Conservation (phyloP, 176 grass and related monocot genomes). For the Triticum turgidum region DNA sequence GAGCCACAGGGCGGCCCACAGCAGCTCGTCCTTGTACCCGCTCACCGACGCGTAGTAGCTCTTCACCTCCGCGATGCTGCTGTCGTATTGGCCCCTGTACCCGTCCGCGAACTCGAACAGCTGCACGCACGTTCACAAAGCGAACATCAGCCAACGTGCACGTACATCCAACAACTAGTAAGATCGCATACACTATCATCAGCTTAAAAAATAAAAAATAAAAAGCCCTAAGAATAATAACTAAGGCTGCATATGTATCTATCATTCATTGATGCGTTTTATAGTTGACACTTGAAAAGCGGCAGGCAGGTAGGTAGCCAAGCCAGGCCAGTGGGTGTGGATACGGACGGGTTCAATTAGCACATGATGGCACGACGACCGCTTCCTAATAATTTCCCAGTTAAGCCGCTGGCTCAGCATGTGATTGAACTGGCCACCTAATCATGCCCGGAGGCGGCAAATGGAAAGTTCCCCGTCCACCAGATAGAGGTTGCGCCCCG, state of each 20-base stretch:
- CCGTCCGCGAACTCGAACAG: slow-evolving; percentile 83
- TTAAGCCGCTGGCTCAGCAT: slow-evolving; percentile 10
- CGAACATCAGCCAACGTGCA: slow-evolving; percentile 6
- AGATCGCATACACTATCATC: neutral
- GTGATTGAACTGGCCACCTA: slow-evolving; percentile 54
- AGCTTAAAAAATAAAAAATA: no score
- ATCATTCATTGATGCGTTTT: neutral
- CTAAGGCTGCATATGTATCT: neutral
- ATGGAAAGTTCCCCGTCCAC: slow-evolving; percentile 24
- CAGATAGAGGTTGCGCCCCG: slow-evolving; percentile 40
- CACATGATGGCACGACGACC: slow-evolving; percentile 34
- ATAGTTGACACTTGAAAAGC: slow-evolving; percentile 17
- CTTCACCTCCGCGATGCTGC: slow-evolving; percentile 82
- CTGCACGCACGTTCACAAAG: slow-evolving; percentile 16
- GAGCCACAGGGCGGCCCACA: slow-evolving; percentile 86
- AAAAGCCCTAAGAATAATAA: neutral
- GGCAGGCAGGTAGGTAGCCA: neutral
- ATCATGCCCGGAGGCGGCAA: slow-evolving; percentile 42
- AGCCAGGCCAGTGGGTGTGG: neutral
- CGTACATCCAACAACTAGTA: neutral
- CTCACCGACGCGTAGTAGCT: slow-evolving; percentile 86
- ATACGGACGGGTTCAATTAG: slow-evolving; percentile 31
- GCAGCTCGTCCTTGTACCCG: slow-evolving; percentile 80
- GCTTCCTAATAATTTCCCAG: slow-evolving; percentile 35
- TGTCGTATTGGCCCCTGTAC: slow-evolving; percentile 70